Percentiles rank a stretch among this genome's conserved stretches.
phyloP scores from a whole-genome alignment of 2,329 filamentous ascomycete genomes.

The Blastomyces gilchristii region DNA sequence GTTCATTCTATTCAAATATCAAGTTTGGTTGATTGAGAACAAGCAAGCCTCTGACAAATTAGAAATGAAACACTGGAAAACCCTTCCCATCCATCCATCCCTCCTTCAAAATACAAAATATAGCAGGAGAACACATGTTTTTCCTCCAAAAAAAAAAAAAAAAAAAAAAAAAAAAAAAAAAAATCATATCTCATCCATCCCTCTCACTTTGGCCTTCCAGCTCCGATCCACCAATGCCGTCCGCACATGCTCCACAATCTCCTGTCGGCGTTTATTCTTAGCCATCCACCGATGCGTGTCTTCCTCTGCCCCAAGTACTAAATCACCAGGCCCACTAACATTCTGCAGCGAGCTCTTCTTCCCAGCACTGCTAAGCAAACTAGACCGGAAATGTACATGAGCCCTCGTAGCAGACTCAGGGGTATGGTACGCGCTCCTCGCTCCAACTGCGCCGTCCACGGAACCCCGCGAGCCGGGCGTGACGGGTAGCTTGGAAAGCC shows the following conservation, averaged over 20 bases:
- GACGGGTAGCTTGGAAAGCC: slow-evolving; percentile 22
- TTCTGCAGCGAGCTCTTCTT: slow-evolving; percentile 26
- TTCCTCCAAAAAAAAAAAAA: not conserved
- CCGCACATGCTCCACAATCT: slow-evolving; percentile 29
- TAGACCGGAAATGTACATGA: slow-evolving; percentile 17
- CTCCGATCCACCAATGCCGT: slow-evolving; percentile 23
- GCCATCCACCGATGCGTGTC: slow-evolving; percentile 28
- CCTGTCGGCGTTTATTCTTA: slow-evolving; percentile 28
- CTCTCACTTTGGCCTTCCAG: slow-evolving; percentile 27
- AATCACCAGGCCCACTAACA: slow-evolving; percentile 21
- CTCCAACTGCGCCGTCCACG: slow-evolving; percentile 19
- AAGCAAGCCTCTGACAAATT: not conserved
- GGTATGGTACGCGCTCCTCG: slow-evolving; percentile 31
- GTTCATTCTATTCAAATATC: not conserved
- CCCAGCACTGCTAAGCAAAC: slow-evolving; percentile 29
- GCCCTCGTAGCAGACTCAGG: slow-evolving; percentile 27
- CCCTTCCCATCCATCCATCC: not conserved
- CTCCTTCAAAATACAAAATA: not conserved
- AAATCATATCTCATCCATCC: slow-evolving; percentile 24
- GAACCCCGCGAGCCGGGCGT: slow-evolving; percentile 32
- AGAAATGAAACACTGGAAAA: not conserved
- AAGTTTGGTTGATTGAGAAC: not conserved
- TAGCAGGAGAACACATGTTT: not conserved
- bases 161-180: not conserved
- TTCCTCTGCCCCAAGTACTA: slow-evolving; percentile 18